These are phyloP conservation scores for Colletotrichum lindemuthianum DNA, from an alignment of 2,329 filamentous ascomycete species.

Conservation along the genomic window DNA sequence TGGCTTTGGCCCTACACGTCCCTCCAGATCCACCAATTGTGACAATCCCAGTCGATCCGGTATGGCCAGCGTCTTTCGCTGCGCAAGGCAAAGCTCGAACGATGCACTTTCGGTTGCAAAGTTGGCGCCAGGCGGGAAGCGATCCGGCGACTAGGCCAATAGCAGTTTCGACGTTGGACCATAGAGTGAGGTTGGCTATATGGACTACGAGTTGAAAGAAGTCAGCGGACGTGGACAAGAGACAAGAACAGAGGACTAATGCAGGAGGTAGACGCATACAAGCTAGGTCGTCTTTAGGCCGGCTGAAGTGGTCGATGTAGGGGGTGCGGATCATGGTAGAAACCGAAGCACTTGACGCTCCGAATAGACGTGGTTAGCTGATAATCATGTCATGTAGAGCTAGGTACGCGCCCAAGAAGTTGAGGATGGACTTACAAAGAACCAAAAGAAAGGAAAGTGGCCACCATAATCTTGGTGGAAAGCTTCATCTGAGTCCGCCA, in stretches of 20 bases:
- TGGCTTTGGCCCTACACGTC: constrained; percentile 20
- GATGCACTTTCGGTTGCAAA: constrained; percentile 11
- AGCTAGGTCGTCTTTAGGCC: constrained; percentile 30
- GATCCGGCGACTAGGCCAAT: constrained; percentile 37
- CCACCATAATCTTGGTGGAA: constrained; percentile 36
- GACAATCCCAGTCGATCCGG: constrained; percentile 23
- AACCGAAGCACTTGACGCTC: constrained; percentile 36
- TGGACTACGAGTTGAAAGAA: constrained; percentile 32
- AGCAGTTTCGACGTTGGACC: constrained; percentile 38
- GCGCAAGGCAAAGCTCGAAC: neutral
- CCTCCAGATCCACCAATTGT: constrained; percentile 34
- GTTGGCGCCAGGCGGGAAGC: constrained; percentile 33
- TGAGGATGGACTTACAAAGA: constrained; percentile 36
- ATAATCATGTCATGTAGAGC: too few species aligned
- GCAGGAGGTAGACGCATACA: constrained; percentile 25
- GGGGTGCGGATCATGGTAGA: constrained; percentile 39
- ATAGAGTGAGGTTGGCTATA: constrained; percentile 35
- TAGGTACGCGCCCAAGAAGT: neutral
- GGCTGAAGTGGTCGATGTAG: constrained; percentile 38
- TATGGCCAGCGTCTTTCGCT: constrained; percentile 6
- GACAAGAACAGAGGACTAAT: neutral
- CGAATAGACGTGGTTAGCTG: too few species aligned
- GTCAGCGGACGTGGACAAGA: neutral
- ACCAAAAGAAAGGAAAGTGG: constrained; percentile 37
- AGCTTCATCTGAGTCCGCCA: constrained; percentile 46